Evolutionary conservation across 139 green algal species (phyloP).

Genomic region (Penium margaritaceum): DNA sequence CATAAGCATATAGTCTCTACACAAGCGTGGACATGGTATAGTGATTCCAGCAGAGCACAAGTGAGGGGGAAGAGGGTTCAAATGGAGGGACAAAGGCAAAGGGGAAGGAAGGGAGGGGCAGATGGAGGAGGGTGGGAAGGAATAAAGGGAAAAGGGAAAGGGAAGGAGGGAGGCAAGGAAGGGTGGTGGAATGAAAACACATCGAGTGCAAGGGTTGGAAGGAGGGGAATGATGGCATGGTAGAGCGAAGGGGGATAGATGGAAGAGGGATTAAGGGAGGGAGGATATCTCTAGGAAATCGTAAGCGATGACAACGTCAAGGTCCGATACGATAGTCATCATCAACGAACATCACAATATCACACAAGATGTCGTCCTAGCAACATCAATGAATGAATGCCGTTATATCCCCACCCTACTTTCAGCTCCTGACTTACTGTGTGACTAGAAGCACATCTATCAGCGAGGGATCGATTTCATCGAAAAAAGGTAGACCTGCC

Average conservation of each 20-base stretch:
- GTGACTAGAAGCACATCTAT: constrained; percentile 91
- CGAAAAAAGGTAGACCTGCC: constrained; percentile 80
- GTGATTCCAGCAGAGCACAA: too few relatives aligned
- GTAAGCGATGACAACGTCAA: too few relatives aligned
- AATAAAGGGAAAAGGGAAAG: neutral
- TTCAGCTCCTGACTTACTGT: too few relatives aligned
- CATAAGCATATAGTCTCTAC: too few relatives aligned
- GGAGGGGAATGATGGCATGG: neutral
- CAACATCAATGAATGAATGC: too few relatives aligned
- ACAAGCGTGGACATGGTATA: too few relatives aligned
- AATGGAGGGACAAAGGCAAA: neutral
- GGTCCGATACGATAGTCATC: too few relatives aligned
- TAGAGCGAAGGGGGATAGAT: neutral
- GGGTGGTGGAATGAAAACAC: neutral
- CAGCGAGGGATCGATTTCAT: constrained; percentile 70
- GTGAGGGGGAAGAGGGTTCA: neutral
- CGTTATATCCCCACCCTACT: too few relatives aligned
- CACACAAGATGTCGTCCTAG: too few relatives aligned
- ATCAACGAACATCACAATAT: too few relatives aligned
- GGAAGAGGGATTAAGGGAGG: neutral
- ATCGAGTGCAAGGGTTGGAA: neutral
- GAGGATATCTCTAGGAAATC: too few relatives aligned
- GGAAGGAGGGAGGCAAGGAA: neutral
- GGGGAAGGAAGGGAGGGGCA: neutral
- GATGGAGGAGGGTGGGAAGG: neutral